Evolutionary conservation across 2,329 filamentous ascomycete species (phyloP), one percentile per base, ranked within the genome.

Genomic region (Calonectria montana): DNA sequence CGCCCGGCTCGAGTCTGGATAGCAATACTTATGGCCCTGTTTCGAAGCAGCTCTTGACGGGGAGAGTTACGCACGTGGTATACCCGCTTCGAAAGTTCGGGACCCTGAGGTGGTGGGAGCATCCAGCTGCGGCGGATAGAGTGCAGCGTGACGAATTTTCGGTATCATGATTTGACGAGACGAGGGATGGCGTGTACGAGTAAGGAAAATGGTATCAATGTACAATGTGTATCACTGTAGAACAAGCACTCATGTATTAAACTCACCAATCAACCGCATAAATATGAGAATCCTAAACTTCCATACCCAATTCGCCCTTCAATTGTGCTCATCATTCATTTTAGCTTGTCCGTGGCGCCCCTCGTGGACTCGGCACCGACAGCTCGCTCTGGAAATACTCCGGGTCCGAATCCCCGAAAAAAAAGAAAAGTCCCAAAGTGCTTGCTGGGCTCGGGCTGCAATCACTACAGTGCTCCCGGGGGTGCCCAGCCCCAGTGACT

Each of bases 11-110:
- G 78, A 94, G 91, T 67, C 82, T 92, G 71, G 97, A 99, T 84
- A 98, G 95, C 83, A 97, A 98, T 83, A 91, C 91, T 15, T 98
- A 97, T 82, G 97, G 97, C 1, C 95, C 97, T 4, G 91, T 97
- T 59, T 93, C 94, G 27, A 91, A 90, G 74, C 90, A 90, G 67
- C 82, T 98, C 74, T 89, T 98, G 41, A 91, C 92, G 43, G 96
- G 96, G 0, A 91, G 88, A 78, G 91, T 96, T 23, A 90, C 92
- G 15, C 91, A 92, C 81, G 88, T 97, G 37, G 80, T 98, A 67
- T 93, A 91, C 85, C 95, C 94, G 3, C 88, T 88, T 75, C 84
- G 86, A 70, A 89, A 90, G 83, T 87, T 89, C 77, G 90, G 91
- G 13, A 82, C 83, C 27, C 85, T 93, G 29, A 83, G 82, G 78